Evolutionary conservation across 2,329 filamentous ascomycete species (phyloP).

Genomic region (Talaromyces amestolkiae): DNA sequence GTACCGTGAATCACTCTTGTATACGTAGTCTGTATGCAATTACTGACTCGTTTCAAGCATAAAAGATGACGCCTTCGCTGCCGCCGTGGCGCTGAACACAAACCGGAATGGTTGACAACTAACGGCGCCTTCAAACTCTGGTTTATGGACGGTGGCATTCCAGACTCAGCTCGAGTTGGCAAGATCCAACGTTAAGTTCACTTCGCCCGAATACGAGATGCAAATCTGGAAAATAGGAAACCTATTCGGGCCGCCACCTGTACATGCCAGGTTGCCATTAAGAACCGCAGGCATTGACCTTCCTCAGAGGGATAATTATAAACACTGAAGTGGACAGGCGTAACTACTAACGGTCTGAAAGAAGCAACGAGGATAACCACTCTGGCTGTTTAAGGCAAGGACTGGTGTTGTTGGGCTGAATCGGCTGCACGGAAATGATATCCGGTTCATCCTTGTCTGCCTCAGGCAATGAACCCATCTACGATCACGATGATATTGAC

Average conservation of each 20-base stretch:
- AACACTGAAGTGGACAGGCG: neutral
- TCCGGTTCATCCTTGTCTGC: neutral
- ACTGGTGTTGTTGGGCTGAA: neutral
- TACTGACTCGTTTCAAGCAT: neutral
- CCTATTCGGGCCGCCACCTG: neutral
- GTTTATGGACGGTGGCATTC: neutral
- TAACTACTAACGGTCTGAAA: neutral
- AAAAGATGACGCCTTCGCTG: neutral
- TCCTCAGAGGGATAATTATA: neutral
- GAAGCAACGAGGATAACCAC: neutral
- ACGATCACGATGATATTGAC: neutral
- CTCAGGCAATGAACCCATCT: slow-evolving; percentile 3
- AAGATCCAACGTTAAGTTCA: neutral
- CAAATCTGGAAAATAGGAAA: neutral
- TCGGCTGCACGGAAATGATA: neutral
- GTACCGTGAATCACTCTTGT: neutral
- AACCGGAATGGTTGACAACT: neutral
- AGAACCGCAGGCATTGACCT: neutral
- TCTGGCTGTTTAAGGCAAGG: neutral
- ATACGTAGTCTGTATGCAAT: neutral
- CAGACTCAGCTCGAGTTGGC: neutral
- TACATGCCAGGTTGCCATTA: neutral
- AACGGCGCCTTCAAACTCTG: slow-evolving; percentile 1
- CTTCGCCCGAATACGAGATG: neutral
- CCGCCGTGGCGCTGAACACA: neutral